These are phyloP conservation scores for Wickerhamomyces sp. DNA, from an alignment of 1,139 yeast genomes.

Conservation along the genomic window DNA sequence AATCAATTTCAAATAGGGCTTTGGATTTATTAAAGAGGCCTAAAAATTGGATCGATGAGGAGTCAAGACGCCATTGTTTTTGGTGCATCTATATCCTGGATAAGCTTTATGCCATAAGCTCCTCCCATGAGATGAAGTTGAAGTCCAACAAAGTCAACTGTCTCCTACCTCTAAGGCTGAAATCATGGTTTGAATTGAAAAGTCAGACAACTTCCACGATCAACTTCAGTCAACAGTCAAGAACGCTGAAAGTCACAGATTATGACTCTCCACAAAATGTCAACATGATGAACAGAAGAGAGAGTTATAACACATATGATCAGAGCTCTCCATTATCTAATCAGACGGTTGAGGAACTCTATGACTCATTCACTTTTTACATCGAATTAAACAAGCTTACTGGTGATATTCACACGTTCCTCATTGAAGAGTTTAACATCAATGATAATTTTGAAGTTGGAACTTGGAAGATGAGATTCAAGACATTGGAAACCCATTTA, in stretches of 20 bases:
- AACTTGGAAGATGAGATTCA: slow-evolving; percentile 16
- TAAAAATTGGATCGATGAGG: slow-evolving; percentile 19
- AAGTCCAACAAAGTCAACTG: slow-evolving; percentile 12
- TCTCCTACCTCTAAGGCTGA: slow-evolving; percentile 13
- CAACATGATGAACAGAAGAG: slow-evolving; percentile 3
- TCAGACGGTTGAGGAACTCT: slow-evolving; percentile 3
- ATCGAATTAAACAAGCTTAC: slow-evolving; percentile 16
- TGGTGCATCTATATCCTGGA: slow-evolving; percentile 22
- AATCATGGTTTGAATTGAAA: slow-evolving; percentile 8
- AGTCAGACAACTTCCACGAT: slow-evolving; percentile 5
- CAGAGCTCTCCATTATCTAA: background rate
- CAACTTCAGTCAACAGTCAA: slow-evolving; percentile 5
- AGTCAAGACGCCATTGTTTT: slow-evolving; percentile 20
- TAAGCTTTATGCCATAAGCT: slow-evolving; percentile 18
- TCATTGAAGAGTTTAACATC: slow-evolving; percentile 17
- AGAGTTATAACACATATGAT: background rate
- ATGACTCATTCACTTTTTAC: slow-evolving; percentile 18
- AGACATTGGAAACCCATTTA: slow-evolving; percentile 14
- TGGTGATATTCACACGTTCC: slow-evolving; percentile 19
- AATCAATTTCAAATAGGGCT: slow-evolving; percentile 14
- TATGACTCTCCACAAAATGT: background rate
- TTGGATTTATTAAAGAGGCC: slow-evolving; percentile 14
- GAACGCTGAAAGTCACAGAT: slow-evolving; percentile 4
- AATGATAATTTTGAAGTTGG: slow-evolving; percentile 13
- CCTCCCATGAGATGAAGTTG: slow-evolving; percentile 19